These are phyloP conservation scores for Ceratocystis huliohia DNA, from an alignment of 2,329 filamentous ascomycete genomes.

Conservation along the genomic window DNA sequence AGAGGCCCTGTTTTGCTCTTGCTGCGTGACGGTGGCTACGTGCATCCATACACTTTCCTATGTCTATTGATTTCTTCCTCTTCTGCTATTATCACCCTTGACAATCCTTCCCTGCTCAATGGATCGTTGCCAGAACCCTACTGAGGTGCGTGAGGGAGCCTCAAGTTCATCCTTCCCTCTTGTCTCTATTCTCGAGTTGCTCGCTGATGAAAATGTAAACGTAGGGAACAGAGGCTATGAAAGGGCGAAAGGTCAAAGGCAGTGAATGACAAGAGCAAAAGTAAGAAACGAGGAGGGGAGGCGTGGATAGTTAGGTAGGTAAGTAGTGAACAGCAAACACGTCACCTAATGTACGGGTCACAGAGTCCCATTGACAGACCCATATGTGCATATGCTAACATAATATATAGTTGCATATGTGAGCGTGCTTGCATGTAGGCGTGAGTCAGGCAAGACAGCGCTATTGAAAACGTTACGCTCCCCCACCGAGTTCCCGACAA, in stretches of 20 bases:
- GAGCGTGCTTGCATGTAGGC: no score
- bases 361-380: no score
- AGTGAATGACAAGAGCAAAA: not conserved
- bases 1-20: not conserved
- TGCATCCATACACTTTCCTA: not conserved
- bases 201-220: not conserved
- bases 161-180: slow-evolving; percentile 7
- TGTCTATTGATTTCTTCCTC: not conserved
- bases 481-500: not conserved
- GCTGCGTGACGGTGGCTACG: not conserved
- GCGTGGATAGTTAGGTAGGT: no score
- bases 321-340: no score
- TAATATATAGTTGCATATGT: no score
- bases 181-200: not conserved
- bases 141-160: not conserved
- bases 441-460: no score
- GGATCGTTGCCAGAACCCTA: not conserved
- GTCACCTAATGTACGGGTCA: no score
- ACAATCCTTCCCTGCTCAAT: not conserved
- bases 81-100: not conserved
- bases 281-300: not conserved
- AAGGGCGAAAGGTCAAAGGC: not conserved
- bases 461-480: no score
- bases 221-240: not conserved
- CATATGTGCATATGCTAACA: no score